Base-by-base conservation (phyloP, 768 basidiomycete species). In the Pulveroboletus sp. region DNA sequence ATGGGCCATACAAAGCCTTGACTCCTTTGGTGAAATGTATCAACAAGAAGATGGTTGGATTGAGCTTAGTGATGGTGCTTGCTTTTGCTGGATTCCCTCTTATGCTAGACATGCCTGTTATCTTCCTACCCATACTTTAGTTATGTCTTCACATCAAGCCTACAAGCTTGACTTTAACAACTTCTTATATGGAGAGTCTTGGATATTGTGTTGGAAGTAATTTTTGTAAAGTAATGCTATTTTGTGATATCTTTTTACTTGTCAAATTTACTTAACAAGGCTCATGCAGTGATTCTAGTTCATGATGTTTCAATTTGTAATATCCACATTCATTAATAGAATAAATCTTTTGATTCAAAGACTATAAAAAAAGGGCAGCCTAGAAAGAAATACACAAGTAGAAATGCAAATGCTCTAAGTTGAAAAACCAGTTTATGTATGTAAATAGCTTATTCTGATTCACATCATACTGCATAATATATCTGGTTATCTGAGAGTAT, bases 81-180 rank as follows among this genome's bases (percentile, higher is more conserved):
- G 11, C 24, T 37, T 57, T 49, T 63, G 15, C 14, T 61, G 60
- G 60, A 45, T 60, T 8, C 61, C 60, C 5, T 17, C 61, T 15
- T 61, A 46, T 51, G 51, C 47, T 40, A 54, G 60, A 15, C 51
- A 57, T 51, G 54, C 51, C 14, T 51, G 53, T 43, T 48, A 48
- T 27, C 60, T 62, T 13, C 57, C 59, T 1, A 24, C 9, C 8
- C 60, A 60, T 24, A 33, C 47, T 14, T 40, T 59, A 15, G 53
- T 62, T 9, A 52, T 50, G 8, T 62, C 59, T 41, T 18, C 36
- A 35, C 21, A 50, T 2, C 21, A 17, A 5, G 31, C 24, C 36
- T 60, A 56, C 39, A 55, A 33, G 15, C 48, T 59, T 21, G 59
- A 59, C 26, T 30, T 41, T 3, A 43, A 43, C 27, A 4, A 46